Percentiles rank a stretch among this genome's conserved stretches.
These are phyloP conservation scores for Caryopteris hybrid DNA, from an alignment of 305 asterid genomes.

Conservation along the genomic window DNA sequence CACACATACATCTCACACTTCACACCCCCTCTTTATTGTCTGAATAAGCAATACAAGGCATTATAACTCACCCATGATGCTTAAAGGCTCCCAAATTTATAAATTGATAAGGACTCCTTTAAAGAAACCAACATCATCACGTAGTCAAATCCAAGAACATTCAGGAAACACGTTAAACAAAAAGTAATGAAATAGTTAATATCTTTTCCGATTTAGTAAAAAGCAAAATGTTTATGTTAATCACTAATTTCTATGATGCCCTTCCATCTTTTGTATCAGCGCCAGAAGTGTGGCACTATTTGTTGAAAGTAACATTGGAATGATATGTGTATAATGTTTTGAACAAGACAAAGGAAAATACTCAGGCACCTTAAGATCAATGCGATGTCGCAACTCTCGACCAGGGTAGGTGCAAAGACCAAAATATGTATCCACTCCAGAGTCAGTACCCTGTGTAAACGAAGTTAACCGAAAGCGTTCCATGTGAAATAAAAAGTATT, in stretches of 20 bases:
- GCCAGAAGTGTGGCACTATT: slow-evolving; percentile 1
- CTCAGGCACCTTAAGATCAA: slow-evolving; percentile 70
- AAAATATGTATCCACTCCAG: slow-evolving; percentile 91
- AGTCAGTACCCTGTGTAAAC: slow-evolving; percentile 64
- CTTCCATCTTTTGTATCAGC: background rate
- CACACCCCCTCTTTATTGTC: background rate
- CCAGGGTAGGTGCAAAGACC: slow-evolving; percentile 95
- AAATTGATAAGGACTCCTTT: background rate
- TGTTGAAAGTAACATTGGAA: background rate
- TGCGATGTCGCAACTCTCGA: slow-evolving; percentile 79
- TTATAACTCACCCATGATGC: background rate
- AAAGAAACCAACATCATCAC: background rate
- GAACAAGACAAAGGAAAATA: background rate
- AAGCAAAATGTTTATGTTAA: background rate
- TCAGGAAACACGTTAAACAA: background rate
- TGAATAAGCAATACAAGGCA: background rate
- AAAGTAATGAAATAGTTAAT: background rate
- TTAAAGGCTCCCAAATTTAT: background rate
- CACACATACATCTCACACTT: background rate
- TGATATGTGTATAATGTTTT: background rate
- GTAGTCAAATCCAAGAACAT: background rate
- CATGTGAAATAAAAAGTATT: background rate
- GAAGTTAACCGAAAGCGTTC: background rate
- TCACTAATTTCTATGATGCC: background rate
- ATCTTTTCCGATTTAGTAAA: background rate